Percentiles rank a stretch among this genome's conserved stretches.
phyloP scores from a whole-genome alignment of 2,329 filamentous ascomycete species.

The Paracoccidioides lutzii region DNA sequence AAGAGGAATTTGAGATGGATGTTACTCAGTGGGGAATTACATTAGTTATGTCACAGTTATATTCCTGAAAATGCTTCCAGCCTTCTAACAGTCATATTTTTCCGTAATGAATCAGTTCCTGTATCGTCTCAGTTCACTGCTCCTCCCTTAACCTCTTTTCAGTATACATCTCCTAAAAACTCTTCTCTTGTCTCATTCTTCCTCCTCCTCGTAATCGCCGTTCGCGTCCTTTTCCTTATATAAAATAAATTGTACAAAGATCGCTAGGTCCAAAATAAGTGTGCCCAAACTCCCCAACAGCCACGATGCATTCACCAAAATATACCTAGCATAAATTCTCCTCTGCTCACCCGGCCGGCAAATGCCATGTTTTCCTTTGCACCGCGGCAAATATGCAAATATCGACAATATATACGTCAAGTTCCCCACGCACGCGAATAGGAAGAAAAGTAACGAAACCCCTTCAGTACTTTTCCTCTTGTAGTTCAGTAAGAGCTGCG shows the following conservation, averaged over 20 bases:
- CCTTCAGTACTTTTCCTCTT: constrained; percentile 86
- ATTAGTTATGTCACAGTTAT: too few species aligned
- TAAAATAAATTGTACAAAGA: constrained; percentile 85
- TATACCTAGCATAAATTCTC: constrained; percentile 62
- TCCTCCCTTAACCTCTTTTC: neutral
- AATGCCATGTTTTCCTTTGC: constrained; percentile 27
- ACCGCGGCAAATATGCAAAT: constrained; percentile 72
- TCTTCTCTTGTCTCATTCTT: neutral
- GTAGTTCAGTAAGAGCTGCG: constrained; percentile 86
- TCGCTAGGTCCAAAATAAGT: constrained; percentile 66
- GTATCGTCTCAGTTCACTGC: too few species aligned
- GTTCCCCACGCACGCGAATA: constrained; percentile 93
- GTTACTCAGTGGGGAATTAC: too few species aligned
- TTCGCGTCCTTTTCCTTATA: constrained; percentile 42
- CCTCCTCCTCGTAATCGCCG: constrained; percentile 12
- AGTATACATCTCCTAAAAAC: neutral
- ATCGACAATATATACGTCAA: constrained; percentile 87
- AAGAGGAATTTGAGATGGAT: too few species aligned
- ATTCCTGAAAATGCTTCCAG: neutral
- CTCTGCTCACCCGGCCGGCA: constrained; percentile 55
- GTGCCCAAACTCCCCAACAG: constrained; percentile 80
- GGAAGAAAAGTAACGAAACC: constrained; percentile 85
- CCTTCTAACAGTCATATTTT: neutral
- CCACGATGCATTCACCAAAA: constrained; percentile 86
- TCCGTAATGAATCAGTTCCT: too few species aligned